Percentiles rank a stretch among this genome's conserved stretches.
Evolutionary conservation across 129 eudicot species (phyloP).

Genomic region (Cynara cardunculus): DNA sequence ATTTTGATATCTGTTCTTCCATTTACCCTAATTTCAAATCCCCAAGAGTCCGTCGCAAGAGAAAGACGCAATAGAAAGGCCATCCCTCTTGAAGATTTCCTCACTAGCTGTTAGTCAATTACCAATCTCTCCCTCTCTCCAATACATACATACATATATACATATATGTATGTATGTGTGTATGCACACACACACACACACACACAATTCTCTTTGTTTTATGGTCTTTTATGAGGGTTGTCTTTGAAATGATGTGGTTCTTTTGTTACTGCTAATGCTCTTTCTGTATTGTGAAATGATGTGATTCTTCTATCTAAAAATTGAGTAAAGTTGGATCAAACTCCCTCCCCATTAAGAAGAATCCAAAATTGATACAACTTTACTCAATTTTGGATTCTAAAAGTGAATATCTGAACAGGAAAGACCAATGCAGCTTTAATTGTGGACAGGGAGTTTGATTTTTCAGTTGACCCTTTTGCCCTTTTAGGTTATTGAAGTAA

Average conservation of each 20-base stretch:
- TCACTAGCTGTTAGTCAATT: slow-evolving; percentile 49
- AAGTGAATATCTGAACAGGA: background rate
- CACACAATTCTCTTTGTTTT: background rate
- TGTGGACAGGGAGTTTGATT: background rate
- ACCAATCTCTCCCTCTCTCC: background rate
- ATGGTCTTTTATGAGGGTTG: background rate
- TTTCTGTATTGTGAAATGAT: background rate
- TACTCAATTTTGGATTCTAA: background rate
- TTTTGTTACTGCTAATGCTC: background rate
- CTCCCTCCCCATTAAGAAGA: too few relatives aligned
- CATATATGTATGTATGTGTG: too few relatives aligned
- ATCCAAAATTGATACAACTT: too few relatives aligned
- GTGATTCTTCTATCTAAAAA: background rate
- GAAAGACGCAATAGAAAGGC: slow-evolving; percentile 68
- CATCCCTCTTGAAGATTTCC: slow-evolving; percentile 89
- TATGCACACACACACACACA: background rate
- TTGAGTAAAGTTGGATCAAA: background rate
- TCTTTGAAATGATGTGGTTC: background rate
- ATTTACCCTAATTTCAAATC: slow-evolving; percentile 38
- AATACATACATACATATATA: background rate
- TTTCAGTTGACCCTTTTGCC: too few relatives aligned
- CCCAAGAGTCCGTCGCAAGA: slow-evolving; percentile 65
- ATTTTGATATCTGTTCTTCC: slow-evolving; percentile 53
- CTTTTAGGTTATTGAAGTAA: background rate
- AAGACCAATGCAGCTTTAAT: background rate